A percentile compares a stretch with the other conserved stretches of the same genome.
Conservation (phyloP, 2,329 filamentous ascomycete genomes). For the Ascochyta pisi region DNA sequence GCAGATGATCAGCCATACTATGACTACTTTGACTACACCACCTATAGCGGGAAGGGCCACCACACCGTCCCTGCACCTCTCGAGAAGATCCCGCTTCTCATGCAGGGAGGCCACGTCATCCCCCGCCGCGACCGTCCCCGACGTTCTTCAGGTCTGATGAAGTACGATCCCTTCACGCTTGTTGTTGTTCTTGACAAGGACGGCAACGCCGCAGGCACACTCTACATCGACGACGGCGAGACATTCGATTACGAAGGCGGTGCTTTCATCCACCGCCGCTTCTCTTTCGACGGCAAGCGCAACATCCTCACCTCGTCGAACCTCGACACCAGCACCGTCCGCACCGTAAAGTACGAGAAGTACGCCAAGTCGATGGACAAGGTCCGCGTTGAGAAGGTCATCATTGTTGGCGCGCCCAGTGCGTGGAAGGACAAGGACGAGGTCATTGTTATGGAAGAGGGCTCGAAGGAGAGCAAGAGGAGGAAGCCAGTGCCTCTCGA, state of each 20-base stretch:
- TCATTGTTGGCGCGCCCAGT: slow-evolving; percentile 80
- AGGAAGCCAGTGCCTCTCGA: slow-evolving; percentile 63
- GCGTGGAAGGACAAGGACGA: slow-evolving; percentile 71
- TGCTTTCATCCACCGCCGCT: slow-evolving; percentile 85
- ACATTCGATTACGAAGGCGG: slow-evolving; percentile 86
- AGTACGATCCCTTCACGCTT: slow-evolving; percentile 92
- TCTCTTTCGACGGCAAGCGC: slow-evolving; percentile 66
- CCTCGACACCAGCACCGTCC: slow-evolving; percentile 48
- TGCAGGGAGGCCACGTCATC: slow-evolving; percentile 92
- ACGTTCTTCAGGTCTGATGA: slow-evolving; percentile 87
- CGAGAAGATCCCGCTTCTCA: slow-evolving; percentile 85
- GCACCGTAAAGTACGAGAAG: slow-evolving; percentile 68
- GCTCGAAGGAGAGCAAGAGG: slow-evolving; percentile 52
- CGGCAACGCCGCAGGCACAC: slow-evolving; percentile 76
- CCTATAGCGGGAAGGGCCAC: slow-evolving; percentile 75
- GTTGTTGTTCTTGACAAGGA: slow-evolving; percentile 74
- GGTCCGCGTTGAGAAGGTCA: slow-evolving; percentile 82
- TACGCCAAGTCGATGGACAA: slow-evolving; percentile 81
- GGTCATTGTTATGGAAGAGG: slow-evolving; percentile 69
- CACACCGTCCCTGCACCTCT: slow-evolving; percentile 78
- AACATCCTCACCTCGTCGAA: slow-evolving; percentile 72
- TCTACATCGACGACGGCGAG: slow-evolving; percentile 95
- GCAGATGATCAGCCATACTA: slow-evolving; percentile 91
- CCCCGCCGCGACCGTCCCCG: slow-evolving; percentile 87
- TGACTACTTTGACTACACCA: slow-evolving; percentile 89